Evolutionary conservation across 2,329 filamentous ascomycete genomes (phyloP).

Genomic region (Scedosporium minutisporum): DNA sequence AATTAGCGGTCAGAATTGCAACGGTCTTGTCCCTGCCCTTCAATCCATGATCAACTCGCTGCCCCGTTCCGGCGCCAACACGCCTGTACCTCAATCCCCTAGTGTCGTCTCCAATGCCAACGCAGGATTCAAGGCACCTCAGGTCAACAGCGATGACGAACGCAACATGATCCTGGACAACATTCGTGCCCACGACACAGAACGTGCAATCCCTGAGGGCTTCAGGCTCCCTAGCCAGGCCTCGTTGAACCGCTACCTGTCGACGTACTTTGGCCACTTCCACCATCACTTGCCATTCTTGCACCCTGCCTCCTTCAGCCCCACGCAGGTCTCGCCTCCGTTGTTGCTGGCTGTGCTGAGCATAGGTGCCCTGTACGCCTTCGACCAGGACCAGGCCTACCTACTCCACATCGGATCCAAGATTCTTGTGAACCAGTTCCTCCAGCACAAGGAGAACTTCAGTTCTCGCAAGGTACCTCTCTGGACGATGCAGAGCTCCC

Average conservation of each 20-base stretch:
- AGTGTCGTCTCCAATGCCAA: constrained; percentile 55
- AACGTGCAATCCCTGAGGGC: constrained; percentile 74
- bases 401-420: constrained; percentile 97
- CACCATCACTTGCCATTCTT: constrained; percentile 95
- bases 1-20: constrained; percentile 53
- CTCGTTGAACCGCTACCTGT: constrained; percentile 82
- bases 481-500: constrained; percentile 95
- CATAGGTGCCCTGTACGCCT: constrained; percentile 91
- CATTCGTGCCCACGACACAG: constrained; percentile 69
- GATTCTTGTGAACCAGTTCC: constrained; percentile 89
- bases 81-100: constrained; percentile 65
- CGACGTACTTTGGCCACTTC: constrained; percentile 94
- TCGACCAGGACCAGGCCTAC: constrained; percentile 94
- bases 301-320: constrained; percentile 83
- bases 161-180: constrained; percentile 77
- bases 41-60: constrained; percentile 66
- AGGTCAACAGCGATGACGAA: constrained; percentile 76
- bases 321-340: constrained; percentile 69
- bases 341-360: constrained; percentile 84
- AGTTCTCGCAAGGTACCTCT: constrained; percentile 94
- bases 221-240: constrained; percentile 77
- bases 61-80: constrained; percentile 58
- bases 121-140: constrained; percentile 61
- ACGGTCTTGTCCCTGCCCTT: constrained; percentile 54
- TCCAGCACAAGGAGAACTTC: constrained; percentile 98